Percentiles rank a stretch among this genome's conserved stretches.
These are phyloP conservation scores for Angomonas deanei DNA, from an alignment of 208 protist species.

Conservation along the genomic window DNA sequence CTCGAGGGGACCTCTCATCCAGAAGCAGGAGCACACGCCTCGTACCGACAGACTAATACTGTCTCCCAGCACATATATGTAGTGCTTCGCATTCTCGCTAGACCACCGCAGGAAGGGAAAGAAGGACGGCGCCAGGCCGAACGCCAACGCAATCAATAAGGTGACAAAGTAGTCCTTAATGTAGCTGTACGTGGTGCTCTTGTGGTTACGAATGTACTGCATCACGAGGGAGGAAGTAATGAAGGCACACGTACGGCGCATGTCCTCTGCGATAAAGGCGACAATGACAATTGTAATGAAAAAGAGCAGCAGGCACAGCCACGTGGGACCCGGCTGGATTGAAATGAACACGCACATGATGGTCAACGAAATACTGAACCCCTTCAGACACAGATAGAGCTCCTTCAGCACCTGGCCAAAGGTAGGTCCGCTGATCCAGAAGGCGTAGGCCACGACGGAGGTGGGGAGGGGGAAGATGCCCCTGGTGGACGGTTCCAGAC, in stretches of 20 bases:
- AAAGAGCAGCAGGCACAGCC: slow-evolving; percentile 65
- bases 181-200: slow-evolving; percentile 48
- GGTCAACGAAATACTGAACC: slow-evolving; percentile 52
- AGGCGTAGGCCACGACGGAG: slow-evolving; percentile 70
- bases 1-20: slow-evolving; percentile 54
- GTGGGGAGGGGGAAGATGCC: slow-evolving; percentile 66
- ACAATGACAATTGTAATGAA: slow-evolving; percentile 51
- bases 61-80: slow-evolving; percentile 61
- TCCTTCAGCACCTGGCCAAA: slow-evolving; percentile 75
- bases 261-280: slow-evolving; percentile 65
- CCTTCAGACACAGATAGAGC: slow-evolving; percentile 63
- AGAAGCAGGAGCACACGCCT: slow-evolving; percentile 70
- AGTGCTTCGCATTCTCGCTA: slow-evolving; percentile 64
- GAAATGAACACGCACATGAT: slow-evolving; percentile 58
- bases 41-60: slow-evolving; percentile 76
- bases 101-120: slow-evolving; percentile 85
- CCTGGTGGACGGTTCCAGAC: slow-evolving; percentile 51
- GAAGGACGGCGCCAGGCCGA: slow-evolving; percentile 70
- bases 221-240: slow-evolving; percentile 60
- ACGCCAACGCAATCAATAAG: slow-evolving; percentile 59
- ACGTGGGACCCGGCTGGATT: slow-evolving; percentile 40
- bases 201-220: slow-evolving; percentile 54
- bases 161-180: slow-evolving; percentile 70
- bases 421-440: slow-evolving; percentile 81
- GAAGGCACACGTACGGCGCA: slow-evolving; percentile 71